A percentile compares a stretch with the other conserved stretches of the same genome.
Evolutionary conservation across 2,329 filamentous ascomycete species (phyloP).

Genomic region (Stenocarpella maydis): DNA sequence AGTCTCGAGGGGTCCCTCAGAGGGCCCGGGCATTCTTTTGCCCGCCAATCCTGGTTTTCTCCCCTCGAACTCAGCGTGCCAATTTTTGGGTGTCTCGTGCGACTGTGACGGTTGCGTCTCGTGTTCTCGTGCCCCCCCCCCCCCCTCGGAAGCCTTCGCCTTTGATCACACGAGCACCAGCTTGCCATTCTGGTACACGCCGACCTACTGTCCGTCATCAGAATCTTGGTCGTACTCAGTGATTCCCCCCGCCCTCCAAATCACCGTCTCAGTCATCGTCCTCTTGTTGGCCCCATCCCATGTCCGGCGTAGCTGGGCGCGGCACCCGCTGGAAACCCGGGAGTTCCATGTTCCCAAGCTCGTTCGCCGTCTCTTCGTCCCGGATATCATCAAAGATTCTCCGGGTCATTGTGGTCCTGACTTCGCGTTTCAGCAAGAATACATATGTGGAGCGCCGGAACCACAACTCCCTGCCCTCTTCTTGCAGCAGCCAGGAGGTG

Average conservation of each 20-base stretch:
- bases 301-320: not conserved
- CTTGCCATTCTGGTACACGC: not conserved
- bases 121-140: conserved; percentile 1
- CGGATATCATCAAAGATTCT: not conserved
- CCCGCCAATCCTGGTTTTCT: not conserved
- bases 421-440: not conserved
- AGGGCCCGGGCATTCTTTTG: not conserved
- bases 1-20: not conserved
- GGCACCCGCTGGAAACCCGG: not conserved
- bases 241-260: not conserved
- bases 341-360: no score
- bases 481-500: not conserved
- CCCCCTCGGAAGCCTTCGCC: not conserved
- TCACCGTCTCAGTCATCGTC: no score
- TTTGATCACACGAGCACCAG: not conserved
- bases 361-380: no score
- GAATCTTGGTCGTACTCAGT: not conserved
- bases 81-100: not conserved
- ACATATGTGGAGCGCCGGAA: not conserved
- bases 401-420: not conserved
- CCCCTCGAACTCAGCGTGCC: not conserved
- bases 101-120: not conserved
- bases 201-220: no score
- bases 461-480: conserved; percentile 4
- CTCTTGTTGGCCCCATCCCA: not conserved